phyloP scores from a whole-genome alignment of 148 eudicot genomes.

The Spergularia bocconei region DNA sequence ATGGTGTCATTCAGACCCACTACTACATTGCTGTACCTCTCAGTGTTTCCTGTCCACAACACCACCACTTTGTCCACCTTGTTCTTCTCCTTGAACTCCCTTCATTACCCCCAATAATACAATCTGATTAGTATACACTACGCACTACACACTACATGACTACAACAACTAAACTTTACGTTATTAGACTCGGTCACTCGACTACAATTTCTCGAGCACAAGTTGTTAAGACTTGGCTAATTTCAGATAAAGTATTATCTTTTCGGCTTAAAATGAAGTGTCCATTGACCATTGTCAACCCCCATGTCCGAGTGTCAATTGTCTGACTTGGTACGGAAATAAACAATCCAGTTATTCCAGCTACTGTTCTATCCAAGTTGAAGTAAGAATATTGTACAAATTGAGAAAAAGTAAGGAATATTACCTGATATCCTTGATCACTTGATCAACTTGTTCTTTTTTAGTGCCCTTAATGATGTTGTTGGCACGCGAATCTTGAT shows the following conservation, averaged over 20 bases:
- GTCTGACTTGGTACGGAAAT: background rate
- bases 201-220: background rate
- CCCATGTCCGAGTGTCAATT: background rate
- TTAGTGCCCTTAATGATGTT: constrained; percentile 87
- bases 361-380: background rate
- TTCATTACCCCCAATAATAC: constrained; percentile 10
- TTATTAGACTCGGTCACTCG: background rate
- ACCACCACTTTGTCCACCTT: constrained; percentile 96
- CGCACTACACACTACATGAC: too few relatives aligned
- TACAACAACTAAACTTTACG: too few relatives aligned
- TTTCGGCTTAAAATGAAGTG: background rate
- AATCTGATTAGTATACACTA: background rate
- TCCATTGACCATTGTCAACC: too few relatives aligned
- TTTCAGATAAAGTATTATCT: background rate
- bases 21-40: constrained; percentile 87
- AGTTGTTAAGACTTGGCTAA: background rate
- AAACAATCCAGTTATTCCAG: too few relatives aligned
- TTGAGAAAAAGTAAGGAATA: background rate
- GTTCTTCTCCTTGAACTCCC: constrained; percentile 93
- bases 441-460: constrained; percentile 73
- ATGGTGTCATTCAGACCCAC: constrained; percentile 86
- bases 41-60: constrained; percentile 96
- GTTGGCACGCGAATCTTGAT: constrained; percentile 90
- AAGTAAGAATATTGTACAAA: background rate
- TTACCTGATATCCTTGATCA: constrained; percentile 88